Conservation (phyloP, 2,329 filamentous ascomycete species). For the Tolypocladium ovalisporum region DNA sequence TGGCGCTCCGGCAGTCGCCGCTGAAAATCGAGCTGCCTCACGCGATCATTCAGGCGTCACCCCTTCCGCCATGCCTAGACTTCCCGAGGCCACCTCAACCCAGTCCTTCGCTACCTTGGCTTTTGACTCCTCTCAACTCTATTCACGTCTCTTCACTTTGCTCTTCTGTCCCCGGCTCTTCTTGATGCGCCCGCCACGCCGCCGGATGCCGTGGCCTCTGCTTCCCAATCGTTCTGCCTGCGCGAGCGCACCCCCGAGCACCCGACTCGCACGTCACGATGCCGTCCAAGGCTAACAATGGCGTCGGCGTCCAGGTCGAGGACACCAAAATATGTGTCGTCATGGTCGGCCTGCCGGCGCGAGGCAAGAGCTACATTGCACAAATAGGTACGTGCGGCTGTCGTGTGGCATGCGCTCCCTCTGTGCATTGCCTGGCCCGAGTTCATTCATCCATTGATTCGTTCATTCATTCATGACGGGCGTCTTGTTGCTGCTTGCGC, state of each 20-base stretch:
- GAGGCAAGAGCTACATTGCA: slow-evolving; percentile 95
- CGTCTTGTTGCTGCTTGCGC: neutral
- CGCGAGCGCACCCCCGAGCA: slow-evolving; percentile 5
- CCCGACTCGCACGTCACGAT: slow-evolving; percentile 18
- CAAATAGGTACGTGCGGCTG: slow-evolving; percentile 63
- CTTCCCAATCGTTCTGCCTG: slow-evolving; percentile 4
- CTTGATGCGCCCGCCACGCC: neutral
- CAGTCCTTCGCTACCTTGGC: neutral
- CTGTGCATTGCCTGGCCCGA: no score
- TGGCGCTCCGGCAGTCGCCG: neutral
- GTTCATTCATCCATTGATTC: no score
- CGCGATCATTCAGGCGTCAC: slow-evolving; percentile 3
- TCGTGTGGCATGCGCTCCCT: neutral
- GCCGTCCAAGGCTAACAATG: slow-evolving; percentile 43
- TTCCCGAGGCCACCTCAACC: neutral
- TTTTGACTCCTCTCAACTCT: neutral
- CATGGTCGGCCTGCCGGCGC: slow-evolving; percentile 92
- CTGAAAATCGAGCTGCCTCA: slow-evolving; percentile 5
- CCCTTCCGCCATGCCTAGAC: neutral
- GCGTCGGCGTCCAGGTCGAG: slow-evolving; percentile 75
- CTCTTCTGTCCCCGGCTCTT: neutral
- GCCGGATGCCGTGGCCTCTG: slow-evolving; percentile 2
- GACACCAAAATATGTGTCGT: slow-evolving; percentile 96
- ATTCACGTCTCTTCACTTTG: neutral
- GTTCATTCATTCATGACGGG: no score